Evolutionary conservation across 805 yeast species (phyloP).

Genomic region (Metschnikowia kofuensis): DNA sequence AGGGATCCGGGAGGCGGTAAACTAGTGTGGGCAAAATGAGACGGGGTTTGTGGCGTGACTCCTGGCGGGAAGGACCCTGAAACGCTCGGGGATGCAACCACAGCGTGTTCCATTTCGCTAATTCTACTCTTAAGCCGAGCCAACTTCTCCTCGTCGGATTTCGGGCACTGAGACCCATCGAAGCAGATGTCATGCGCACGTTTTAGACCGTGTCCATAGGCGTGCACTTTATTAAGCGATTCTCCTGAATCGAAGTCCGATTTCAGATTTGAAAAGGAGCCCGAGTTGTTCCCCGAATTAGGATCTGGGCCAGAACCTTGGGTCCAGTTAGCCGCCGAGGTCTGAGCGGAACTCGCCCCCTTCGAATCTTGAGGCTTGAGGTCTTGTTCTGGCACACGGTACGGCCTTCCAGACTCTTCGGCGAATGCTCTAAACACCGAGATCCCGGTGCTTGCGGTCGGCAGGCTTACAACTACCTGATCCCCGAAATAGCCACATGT

Average conservation of each 20-base stretch:
- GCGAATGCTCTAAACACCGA: slow-evolving; percentile 4
- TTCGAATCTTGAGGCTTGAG: too few relatives aligned
- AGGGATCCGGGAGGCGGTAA: too few relatives aligned
- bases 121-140: not conserved
- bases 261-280: too few relatives aligned
- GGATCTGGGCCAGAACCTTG: not conserved
- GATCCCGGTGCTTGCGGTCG: not conserved
- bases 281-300: not conserved
- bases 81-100: not conserved
- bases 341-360: not conserved
- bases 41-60: too few relatives aligned
- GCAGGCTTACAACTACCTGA: slow-evolving; percentile 3
- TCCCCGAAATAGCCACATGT: slow-evolving; percentile 26
- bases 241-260: too few relatives aligned
- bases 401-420: not conserved
- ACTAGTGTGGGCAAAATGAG: too few relatives aligned
- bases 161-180: not conserved
- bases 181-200: too few relatives aligned
- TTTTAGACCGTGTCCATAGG: too few relatives aligned
- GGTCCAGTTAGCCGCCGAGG: not conserved
- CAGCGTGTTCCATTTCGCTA: not conserved
- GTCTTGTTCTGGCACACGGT: not conserved
- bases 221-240: too few relatives aligned
- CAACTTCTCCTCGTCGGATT: not conserved
- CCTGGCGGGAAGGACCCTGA: not conserved